These are phyloP conservation scores for Sclerotinia trifoliorum DNA, from an alignment of 2,329 filamentous ascomycete genomes.

Conservation along the genomic window DNA sequence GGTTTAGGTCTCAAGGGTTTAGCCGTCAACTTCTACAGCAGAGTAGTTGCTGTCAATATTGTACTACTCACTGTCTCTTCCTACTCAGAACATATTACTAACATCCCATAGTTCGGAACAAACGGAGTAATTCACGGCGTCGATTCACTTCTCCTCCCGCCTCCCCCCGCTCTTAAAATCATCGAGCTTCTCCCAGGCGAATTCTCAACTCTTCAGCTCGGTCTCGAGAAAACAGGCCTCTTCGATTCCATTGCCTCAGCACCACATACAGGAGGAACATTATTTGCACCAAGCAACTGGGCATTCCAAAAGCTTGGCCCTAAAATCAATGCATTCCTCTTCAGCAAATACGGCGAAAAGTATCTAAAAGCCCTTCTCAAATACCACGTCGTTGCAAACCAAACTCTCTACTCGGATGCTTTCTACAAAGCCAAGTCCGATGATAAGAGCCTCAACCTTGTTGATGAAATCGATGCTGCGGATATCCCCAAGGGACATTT, in stretches of 20 bases:
- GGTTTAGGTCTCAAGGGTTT: constrained; percentile 62
- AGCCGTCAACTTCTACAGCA: constrained; percentile 74
- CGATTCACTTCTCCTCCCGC: constrained; percentile 73
- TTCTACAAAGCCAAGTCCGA: constrained; percentile 57
- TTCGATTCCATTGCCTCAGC: constrained; percentile 57
- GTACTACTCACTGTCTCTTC: constrained; percentile 45
- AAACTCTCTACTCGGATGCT: constrained; percentile 80
- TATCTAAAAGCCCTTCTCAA: constrained; percentile 76
- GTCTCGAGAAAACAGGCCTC: constrained; percentile 71
- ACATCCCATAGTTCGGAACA: constrained; percentile 55
- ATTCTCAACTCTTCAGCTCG: constrained; percentile 78
- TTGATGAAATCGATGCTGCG: constrained; percentile 31
- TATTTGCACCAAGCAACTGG: constrained; percentile 78
- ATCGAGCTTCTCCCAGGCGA: constrained; percentile 63
- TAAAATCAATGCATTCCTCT: constrained; percentile 77
- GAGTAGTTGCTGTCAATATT: constrained; percentile 67
- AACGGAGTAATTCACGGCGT: constrained; percentile 83
- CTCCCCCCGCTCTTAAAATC: constrained; percentile 62
- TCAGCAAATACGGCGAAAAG: constrained; percentile 70
- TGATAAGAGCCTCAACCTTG: constrained; percentile 28
- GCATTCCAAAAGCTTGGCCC: constrained; percentile 77
- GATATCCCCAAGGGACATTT: constrained; percentile 43
- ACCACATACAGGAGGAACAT: constrained; percentile 61
- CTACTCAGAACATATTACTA: background rate
- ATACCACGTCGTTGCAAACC: constrained; percentile 73